These are phyloP conservation scores for Blastocrithidia nonstop DNA, from an alignment of 208 protist species.

Conservation along the genomic window DNA sequence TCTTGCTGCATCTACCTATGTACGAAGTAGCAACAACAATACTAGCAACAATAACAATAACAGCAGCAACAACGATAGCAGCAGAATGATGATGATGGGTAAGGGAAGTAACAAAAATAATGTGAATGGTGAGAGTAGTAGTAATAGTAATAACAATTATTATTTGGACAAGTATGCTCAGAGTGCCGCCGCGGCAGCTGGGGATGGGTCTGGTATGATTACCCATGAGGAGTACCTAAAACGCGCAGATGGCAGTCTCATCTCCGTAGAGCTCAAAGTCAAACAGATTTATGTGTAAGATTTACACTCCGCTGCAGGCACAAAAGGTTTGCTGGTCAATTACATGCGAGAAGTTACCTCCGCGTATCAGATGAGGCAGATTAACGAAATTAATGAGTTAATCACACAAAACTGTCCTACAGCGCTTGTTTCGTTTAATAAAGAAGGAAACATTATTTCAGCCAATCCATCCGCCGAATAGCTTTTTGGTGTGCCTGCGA, in stretches of 20 bases:
- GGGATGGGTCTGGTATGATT: no score
- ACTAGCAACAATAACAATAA: background rate
- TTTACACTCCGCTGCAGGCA: no score
- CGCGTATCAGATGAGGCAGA: background rate
- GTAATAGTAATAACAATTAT: no score
- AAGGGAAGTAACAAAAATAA: no score
- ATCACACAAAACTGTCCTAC: background rate
- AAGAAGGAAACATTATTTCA: background rate
- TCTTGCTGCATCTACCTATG: no score
- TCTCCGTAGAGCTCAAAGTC: background rate
- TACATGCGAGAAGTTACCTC: background rate
- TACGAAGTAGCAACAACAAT: background rate
- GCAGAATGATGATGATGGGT: background rate
- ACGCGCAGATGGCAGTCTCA: background rate
- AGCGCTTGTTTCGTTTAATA: background rate
- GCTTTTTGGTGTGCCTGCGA: background rate
- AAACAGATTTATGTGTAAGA: background rate
- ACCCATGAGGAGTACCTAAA: constrained; percentile 1
- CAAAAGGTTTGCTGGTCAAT: background rate
- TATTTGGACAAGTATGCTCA: background rate
- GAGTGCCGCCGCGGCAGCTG: no score
- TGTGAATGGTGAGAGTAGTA: background rate
- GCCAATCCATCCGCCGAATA: background rate
- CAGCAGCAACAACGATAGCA: background rate
- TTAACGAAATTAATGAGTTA: background rate